Base-by-base conservation (phyloP, 768 basidiomycete genomes). In the Serendipita sp. region DNA sequence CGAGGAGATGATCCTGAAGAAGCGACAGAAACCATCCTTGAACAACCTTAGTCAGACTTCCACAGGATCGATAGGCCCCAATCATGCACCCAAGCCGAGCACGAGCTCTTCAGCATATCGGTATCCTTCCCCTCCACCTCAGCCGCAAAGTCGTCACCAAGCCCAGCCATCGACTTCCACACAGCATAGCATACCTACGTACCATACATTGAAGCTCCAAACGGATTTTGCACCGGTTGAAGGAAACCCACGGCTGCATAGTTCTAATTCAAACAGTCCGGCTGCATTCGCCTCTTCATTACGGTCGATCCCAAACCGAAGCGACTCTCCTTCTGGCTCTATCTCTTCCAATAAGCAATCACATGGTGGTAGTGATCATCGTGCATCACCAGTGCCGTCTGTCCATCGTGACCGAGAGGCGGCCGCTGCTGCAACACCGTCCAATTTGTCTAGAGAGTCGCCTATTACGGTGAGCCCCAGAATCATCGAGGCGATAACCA, bases 51-150 rank as follows among this genome's bases (percentile, higher is more conserved):
- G 33, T 4, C 34, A 23, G 16, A 10, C 10, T 31, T 29, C 27
- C 16, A 60, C 5, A 8, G 48, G n/a, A 31, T 18, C 48, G 29
- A 50, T 50, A 18, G 8, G 48, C n/a, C n/a, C 48, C n/a, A 50
- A 50, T 31, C 40, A 40, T 40, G 40, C 40, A 5, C 40, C 55
- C 33, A 36, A 36, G 4, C 55, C 55, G 10, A 33, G 29, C 10
- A 60, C 55, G 31, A 23, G 18, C 31, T 52, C 48, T 52, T 60
- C 55, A n/a, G 29, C 27, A 3, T 60, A 60, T 60, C 55, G 55
- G 29, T 60, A 60, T 60, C 55, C 55, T 29, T 33, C 55, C 10
- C 55, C 55, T 18, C 55, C 55, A n/a, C 55, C 23, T n/a, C 55
- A 60, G 34, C 34, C 34, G 8, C n/a, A 50, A 5, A 8, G 5